These are phyloP conservation scores for Gastroboletus turbinatus DNA, from an alignment of 1,284 basidiomycete species.

Conservation along the genomic window DNA sequence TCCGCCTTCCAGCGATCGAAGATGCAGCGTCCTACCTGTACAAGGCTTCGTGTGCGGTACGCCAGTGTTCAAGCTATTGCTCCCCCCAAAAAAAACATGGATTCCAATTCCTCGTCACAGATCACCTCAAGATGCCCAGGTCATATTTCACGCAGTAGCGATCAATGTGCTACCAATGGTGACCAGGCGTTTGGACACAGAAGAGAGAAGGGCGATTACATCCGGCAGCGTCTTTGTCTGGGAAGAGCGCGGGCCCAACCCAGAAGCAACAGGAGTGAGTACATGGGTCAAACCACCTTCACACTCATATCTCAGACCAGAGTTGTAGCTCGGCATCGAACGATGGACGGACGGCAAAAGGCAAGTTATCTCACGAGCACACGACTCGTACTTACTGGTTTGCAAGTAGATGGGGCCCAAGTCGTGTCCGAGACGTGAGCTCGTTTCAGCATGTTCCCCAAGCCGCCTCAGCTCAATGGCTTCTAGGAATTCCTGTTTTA, in stretches of 20 bases:
- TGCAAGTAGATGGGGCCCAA: slow-evolving; percentile 62
- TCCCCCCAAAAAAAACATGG: neutral
- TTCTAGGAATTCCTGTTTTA: slow-evolving; percentile 74
- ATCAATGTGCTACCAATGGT: slow-evolving; percentile 65
- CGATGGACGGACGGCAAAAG: slow-evolving; percentile 79
- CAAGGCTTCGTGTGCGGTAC: slow-evolving; percentile 36
- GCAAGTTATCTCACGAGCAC: slow-evolving; percentile 35
- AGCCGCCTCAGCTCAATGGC: slow-evolving; percentile 5
- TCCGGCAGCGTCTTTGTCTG: slow-evolving; percentile 80
- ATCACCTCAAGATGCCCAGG: slow-evolving; percentile 65
- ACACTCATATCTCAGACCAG: slow-evolving; percentile 6
- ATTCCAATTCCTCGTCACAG: slow-evolving; percentile 41
- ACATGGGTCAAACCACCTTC: neutral
- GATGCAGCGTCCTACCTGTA: slow-evolving; percentile 51
- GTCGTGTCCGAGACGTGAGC: slow-evolving; percentile 70
- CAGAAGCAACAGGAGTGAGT: slow-evolving; percentile 65
- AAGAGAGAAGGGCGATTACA: slow-evolving; percentile 58
- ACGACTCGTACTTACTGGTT: slow-evolving; percentile 27
- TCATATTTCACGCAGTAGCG: slow-evolving; percentile 74
- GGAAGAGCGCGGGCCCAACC: slow-evolving; percentile 75
- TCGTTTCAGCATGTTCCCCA: slow-evolving; percentile 3
- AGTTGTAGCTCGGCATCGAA: slow-evolving; percentile 63
- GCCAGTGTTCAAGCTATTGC: slow-evolving; percentile 21
- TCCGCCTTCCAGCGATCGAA: slow-evolving; percentile 12
- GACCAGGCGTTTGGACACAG: slow-evolving; percentile 70